Percentiles rank a stretch among this genome's conserved stretches.
Conservation (phyloP, 2,329 filamentous ascomycete species). For the Chaetomium globosum region DNA sequence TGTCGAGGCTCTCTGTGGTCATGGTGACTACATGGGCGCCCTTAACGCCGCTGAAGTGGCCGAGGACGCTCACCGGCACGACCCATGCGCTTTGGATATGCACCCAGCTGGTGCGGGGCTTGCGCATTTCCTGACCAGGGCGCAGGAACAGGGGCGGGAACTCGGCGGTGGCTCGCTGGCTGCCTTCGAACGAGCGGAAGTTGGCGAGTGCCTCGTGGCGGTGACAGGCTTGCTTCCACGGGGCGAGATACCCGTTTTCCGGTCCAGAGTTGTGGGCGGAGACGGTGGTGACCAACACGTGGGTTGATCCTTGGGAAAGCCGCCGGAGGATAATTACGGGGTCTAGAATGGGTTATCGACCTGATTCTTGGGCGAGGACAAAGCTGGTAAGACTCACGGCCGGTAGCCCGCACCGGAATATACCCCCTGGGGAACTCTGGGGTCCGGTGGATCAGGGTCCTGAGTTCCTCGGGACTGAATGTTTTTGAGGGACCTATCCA, state of each 20-base stretch:
- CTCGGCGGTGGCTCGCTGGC: constrained; percentile 5
- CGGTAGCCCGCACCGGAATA: not conserved
- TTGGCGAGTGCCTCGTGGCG: not conserved
- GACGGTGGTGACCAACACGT: constrained; percentile 19
- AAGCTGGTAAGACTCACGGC: not conserved
- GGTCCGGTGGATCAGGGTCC: not conserved
- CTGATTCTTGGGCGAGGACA: not conserved
- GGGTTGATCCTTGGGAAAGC: not conserved
- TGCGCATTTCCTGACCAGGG: constrained; percentile 33
- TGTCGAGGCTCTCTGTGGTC: constrained; percentile 19
- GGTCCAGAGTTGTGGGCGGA: constrained; percentile 8
- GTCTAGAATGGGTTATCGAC: not conserved
- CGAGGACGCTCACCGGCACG: constrained; percentile 32
- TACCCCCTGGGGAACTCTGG: not conserved
- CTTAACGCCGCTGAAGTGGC: constrained; percentile 23
- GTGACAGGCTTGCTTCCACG: constrained; percentile 1
- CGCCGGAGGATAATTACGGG: constrained; percentile 17
- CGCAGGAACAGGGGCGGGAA: constrained; percentile 36
- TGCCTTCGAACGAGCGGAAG: constrained; percentile 19
- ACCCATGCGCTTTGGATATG: constrained; percentile 30
- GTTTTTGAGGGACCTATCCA: not conserved
- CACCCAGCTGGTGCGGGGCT: constrained; percentile 35
- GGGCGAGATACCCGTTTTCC: not conserved
- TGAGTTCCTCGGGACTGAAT: not conserved
- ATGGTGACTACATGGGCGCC: not conserved